Base-by-base conservation (phyloP, 208 protist species). In the Trypanosoma boissoni region DNA sequence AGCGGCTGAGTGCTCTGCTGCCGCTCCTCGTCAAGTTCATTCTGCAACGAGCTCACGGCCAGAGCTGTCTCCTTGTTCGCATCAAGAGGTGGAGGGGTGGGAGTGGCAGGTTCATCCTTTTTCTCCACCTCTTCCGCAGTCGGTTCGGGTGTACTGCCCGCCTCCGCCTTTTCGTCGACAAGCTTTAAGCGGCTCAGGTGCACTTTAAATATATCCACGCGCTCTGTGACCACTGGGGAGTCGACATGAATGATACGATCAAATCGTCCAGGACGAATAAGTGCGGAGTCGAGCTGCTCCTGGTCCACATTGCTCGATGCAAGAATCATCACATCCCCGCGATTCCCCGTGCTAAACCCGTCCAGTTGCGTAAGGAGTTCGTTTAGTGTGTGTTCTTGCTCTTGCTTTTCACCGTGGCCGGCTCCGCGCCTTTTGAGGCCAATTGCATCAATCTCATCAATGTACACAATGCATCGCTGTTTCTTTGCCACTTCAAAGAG, bases 361-460 rank as follows among this genome's bases (percentile, higher is more conserved):
- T 99, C 97, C 79, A 99, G 92, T 55, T 98, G 93, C 8, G 97
- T 93, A 3, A 99, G 80, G n/a, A 99, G 76, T 74, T 98, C 95
- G 74, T 99, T 99, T 10, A 99, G 79, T 14, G 97, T 99, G 43
- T 98, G 96, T 74, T 99, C 96, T 49, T 97, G 87, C 72, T 98
- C 97, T 58, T 97, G 95, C 41, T 86, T 91, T 57, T 95, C 92
- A 9, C 86, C 84, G 42, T 80, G 64, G 8, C 75, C 72, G 3
- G 62, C 64, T 8, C 88, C 88, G 37, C 78, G 65, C 8, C 90
- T 72, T 64, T 82, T 84, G 23, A 86, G 58, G 16, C 97, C 97
- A 45, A 99, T 92, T 2, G 98, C 97, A 66, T 99, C 97, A 52
- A 99, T 99, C 65, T 99, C 98, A 76, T 99, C 98, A 58, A 99